Evolutionary conservation across 257 asterid genomes (phyloP).

Genomic region (Capsicum rhomboideum): DNA sequence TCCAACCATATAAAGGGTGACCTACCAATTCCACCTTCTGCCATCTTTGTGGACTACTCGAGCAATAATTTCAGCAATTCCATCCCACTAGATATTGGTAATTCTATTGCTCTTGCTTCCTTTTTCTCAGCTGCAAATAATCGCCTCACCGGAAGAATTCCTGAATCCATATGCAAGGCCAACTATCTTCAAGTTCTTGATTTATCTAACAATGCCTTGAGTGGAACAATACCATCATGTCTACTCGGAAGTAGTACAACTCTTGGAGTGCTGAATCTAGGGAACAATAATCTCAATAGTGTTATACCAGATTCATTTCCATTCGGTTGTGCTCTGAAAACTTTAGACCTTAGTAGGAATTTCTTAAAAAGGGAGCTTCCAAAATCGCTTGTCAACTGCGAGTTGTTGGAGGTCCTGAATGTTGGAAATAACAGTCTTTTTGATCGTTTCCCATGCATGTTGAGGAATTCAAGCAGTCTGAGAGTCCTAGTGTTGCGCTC

Average conservation of each 20-base stretch:
- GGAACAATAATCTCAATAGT: constrained; percentile 24
- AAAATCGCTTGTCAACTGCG: constrained; percentile 24
- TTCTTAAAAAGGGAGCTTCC: constrained; percentile 32
- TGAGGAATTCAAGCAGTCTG: neutral
- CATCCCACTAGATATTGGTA: constrained; percentile 24
- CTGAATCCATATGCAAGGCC: constrained; percentile 28
- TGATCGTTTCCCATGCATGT: constrained; percentile 32
- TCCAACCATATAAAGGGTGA: constrained; percentile 21
- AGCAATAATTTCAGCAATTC: constrained; percentile 31
- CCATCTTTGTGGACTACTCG: constrained; percentile 34
- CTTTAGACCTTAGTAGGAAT: constrained; percentile 35
- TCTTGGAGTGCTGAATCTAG: constrained; percentile 24
- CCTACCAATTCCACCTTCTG: constrained; percentile 25
- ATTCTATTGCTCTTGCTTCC: neutral
- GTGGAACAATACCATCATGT: constrained; percentile 31
- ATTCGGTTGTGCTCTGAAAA: constrained; percentile 12
- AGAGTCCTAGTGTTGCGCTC: constrained; percentile 11
- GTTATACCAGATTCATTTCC: constrained; percentile 27
- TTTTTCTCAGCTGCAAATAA: constrained; percentile 31
- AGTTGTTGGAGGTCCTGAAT: constrained; percentile 30
- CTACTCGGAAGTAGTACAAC: neutral
- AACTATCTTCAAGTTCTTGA: constrained; percentile 32
- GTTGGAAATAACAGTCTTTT: constrained; percentile 26
- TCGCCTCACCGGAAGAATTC: constrained; percentile 25
- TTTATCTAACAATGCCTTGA: constrained; percentile 28